Percentiles rank a stretch among this genome's conserved stretches.
Conservation (phyloP, 371 early-diverging fungal species). For the Circinella umbellata region DNA sequence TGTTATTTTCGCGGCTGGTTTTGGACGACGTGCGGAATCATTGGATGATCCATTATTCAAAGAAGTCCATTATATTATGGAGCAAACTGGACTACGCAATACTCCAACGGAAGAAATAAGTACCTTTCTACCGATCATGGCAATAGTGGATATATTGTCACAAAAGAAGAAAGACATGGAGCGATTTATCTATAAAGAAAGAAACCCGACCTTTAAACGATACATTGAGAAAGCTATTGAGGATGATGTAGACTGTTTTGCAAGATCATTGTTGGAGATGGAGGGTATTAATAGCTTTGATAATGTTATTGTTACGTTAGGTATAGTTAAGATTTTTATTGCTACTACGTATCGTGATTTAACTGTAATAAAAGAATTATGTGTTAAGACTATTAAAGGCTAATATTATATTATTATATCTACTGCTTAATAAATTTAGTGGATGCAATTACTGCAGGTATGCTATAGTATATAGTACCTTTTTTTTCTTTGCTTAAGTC, state of each 20-base stretch:
- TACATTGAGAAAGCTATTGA: slow-evolving; percentile 11
- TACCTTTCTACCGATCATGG: slow-evolving; percentile 19
- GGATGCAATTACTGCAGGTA: slow-evolving; percentile 23
- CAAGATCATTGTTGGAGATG: slow-evolving; percentile 15
- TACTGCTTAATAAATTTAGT: neutral
- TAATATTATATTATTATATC: no score
- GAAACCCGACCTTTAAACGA: slow-evolving; percentile 11
- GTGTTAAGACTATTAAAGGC: no score
- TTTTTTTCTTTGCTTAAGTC: no score
- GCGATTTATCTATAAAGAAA: neutral
- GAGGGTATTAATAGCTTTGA: slow-evolving; percentile 25
- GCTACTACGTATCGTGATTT: neutral
- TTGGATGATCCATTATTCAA: slow-evolving; percentile 20
- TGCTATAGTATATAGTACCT: no score
- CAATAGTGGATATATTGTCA: slow-evolving; percentile 4
- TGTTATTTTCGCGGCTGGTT: neutral
- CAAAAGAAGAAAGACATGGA: neutral
- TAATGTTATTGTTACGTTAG: slow-evolving; percentile 17
- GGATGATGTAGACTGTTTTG: slow-evolving; percentile 17
- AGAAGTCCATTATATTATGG: neutral
- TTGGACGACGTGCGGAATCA: neutral
- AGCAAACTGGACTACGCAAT: neutral
- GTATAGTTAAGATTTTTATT: slow-evolving; percentile 18
- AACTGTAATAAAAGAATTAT: no score
- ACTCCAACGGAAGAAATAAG: slow-evolving; percentile 15